Conservation (phyloP, 2,329 filamentous ascomycete species). For the Sordariomycetes sp. region DNA sequence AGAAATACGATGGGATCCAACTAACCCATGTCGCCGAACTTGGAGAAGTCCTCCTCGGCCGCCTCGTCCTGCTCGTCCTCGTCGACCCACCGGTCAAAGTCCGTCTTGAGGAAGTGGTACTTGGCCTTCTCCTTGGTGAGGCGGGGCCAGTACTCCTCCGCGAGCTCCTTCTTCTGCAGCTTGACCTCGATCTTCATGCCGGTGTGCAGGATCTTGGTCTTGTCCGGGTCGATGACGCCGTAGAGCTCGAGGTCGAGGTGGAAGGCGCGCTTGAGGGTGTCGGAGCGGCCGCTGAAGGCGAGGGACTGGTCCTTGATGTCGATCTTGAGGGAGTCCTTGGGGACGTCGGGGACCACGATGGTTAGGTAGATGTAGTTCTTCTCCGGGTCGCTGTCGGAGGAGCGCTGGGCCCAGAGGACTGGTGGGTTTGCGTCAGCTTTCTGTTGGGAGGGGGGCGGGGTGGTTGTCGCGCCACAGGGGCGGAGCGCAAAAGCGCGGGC, state of each 20-base stretch:
- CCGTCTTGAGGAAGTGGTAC: constrained; percentile 92
- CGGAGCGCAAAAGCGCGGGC: not conserved
- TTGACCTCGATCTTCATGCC: constrained; percentile 80
- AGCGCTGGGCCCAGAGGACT: constrained; percentile 99
- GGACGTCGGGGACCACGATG: constrained; percentile 77
- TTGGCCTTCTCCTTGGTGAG: constrained; percentile 84
- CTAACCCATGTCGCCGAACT: constrained; percentile 53
- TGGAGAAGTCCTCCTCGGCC: constrained; percentile 64
- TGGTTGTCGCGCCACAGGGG: not conserved
- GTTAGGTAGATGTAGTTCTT: constrained; percentile 96
- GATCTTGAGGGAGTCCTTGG: constrained; percentile 62
- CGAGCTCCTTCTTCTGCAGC: constrained; percentile 92
- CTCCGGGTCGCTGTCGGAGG: constrained; percentile 60
- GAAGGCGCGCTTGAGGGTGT: constrained; percentile 77
- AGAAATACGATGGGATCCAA: constrained; percentile 15
- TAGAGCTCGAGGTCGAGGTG: constrained; percentile 78
- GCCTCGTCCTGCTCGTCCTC: constrained; percentile 96
- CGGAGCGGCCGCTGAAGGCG: constrained; percentile 70
- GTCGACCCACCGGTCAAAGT: constrained; percentile 99
- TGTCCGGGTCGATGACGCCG: constrained; percentile 74
- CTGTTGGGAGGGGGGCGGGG: not conserved
- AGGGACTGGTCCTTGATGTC: constrained; percentile 68
- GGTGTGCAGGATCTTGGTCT: constrained; percentile 81
- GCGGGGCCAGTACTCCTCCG: constrained; percentile 90
- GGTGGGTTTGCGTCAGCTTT: constrained; percentile 1